phyloP scores from a whole-genome alignment of 2,329 filamentous ascomycete species.

The Cladobotryum protrusum region DNA sequence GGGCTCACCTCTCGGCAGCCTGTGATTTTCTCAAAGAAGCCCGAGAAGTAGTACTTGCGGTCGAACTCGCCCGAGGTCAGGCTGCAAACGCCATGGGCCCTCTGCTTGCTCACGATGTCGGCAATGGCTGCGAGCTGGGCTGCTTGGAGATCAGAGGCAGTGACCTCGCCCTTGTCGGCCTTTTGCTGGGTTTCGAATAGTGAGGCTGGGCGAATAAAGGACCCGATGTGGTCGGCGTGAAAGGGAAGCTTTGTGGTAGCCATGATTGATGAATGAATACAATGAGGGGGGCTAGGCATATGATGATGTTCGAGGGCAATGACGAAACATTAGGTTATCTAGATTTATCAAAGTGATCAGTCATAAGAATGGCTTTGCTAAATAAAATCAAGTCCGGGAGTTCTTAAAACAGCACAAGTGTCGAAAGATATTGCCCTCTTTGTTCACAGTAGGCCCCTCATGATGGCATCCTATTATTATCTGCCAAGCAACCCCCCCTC shows the following conservation, averaged over 20 bases:
- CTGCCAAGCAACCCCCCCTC: no score
- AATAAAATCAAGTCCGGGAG: no score
- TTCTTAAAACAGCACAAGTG: no score
- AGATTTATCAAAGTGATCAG: no score
- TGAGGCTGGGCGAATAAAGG: conserved; percentile 58
- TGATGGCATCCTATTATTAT: no score
- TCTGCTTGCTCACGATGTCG: conserved; percentile 59
- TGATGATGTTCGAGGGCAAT: no score
- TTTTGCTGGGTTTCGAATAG: conserved; percentile 47
- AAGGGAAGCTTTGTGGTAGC: conserved; percentile 42
- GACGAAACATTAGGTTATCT: no score
- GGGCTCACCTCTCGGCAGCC: conserved; percentile 34
- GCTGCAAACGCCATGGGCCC: conserved; percentile 54
- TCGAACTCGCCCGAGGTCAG: conserved; percentile 66
- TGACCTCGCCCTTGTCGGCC: conserved; percentile 44
- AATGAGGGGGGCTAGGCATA: background rate
- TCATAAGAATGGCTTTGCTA: no score
- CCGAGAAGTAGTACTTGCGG: conserved; percentile 43
- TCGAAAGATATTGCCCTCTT: no score
- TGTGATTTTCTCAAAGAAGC: conserved; percentile 42
- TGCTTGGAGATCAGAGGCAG: conserved; percentile 39
- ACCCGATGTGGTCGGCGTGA: conserved; percentile 67
- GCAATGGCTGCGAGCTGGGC: conserved; percentile 58
- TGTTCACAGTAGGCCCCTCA: no score
- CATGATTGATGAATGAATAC: conserved; percentile 13